phyloP scores from a whole-genome alignment of 139 green algal species.

The Picochlorum sp. region DNA sequence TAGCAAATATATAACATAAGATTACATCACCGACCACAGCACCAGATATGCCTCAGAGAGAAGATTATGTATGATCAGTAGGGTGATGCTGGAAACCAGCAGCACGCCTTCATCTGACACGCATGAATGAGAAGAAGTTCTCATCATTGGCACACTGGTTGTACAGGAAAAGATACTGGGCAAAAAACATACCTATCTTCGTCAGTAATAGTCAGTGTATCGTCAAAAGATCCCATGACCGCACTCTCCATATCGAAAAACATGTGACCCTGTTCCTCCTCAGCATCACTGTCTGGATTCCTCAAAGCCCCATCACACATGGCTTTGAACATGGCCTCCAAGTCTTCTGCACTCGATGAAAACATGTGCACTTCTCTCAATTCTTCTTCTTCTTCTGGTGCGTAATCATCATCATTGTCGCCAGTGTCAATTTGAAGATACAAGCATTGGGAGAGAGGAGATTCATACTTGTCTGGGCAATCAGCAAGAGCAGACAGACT shows the following conservation, averaged over 20 bases:
- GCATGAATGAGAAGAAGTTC: constrained; percentile 35
- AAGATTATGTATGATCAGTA: constrained; percentile 29
- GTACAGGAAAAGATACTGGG: no score
- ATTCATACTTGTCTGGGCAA: neutral
- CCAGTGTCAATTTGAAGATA: constrained; percentile 24
- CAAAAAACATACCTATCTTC: constrained; percentile 6
- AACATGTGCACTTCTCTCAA: constrained; percentile 5
- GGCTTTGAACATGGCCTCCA: constrained; percentile 26
- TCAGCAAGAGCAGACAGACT: constrained; percentile 24
- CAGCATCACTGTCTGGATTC: constrained; percentile 25
- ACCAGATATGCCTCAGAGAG: constrained; percentile 27
- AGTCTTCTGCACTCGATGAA: constrained; percentile 9
- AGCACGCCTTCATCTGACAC: constrained; percentile 32
- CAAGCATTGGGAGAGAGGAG: constrained; percentile 8
- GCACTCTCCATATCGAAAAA: constrained; percentile 22
- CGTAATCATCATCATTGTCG: neutral
- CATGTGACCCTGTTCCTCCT: constrained; percentile 7
- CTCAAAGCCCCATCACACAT: constrained; percentile 30
- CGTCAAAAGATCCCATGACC: neutral
- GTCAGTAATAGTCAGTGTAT: constrained; percentile 3
- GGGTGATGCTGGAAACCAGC: neutral
- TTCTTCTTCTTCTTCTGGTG: constrained; percentile 2
- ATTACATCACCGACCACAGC: neutral
- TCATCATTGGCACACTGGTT: constrained; percentile 22
- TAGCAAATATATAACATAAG: constrained; percentile 30